A percentile compares a stretch with the other conserved stretches of the same genome.
Evolutionary conservation across 495 filamentous ascomycete genomes (phyloP).

Genomic region (Penicillium daleae): DNA sequence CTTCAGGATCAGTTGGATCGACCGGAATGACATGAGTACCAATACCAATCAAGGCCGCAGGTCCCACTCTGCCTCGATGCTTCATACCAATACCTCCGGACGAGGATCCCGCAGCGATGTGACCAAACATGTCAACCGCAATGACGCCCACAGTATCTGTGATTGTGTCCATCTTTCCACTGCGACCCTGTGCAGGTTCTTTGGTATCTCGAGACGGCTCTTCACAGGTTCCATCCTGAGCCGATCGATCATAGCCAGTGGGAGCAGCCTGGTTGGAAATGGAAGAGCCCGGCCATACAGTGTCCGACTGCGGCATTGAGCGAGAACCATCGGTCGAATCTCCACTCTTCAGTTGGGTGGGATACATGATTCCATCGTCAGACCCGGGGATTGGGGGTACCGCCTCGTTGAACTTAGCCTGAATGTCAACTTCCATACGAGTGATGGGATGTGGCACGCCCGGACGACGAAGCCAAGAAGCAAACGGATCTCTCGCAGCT

Average conservation of each 20-base stretch:
- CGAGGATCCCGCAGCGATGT: conserved; percentile 95
- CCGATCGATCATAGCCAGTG: not conserved
- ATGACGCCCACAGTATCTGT: conserved; percentile 96
- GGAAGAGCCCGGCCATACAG: not conserved
- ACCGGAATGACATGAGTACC: conserved; percentile 84
- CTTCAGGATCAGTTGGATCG: conserved; percentile 61
- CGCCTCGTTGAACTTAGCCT: not conserved
- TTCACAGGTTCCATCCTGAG: not conserved
- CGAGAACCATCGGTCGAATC: not conserved
- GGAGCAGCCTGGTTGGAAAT: not conserved
- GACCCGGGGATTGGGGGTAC: not conserved
- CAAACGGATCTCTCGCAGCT: conserved; percentile 3
- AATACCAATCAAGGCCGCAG: conserved; percentile 88
- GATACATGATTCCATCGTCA: not conserved
- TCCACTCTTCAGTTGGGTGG: not conserved
- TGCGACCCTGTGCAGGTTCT: not conserved
- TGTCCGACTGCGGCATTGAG: not conserved
- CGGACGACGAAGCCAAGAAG: conserved; percentile 14
- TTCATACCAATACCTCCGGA: conserved; percentile 99
- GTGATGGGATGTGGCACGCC: conserved; percentile 5
- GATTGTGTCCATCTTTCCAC: conserved; percentile 52
- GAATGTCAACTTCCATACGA: not conserved
- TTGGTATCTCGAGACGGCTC: not conserved
- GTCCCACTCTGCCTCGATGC: conserved; percentile 84
- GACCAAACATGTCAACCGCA: conserved; percentile 80